phyloP scores from a whole-genome alignment of 2,329 filamentous ascomycete species.

The Trichoderma simmonsii region DNA sequence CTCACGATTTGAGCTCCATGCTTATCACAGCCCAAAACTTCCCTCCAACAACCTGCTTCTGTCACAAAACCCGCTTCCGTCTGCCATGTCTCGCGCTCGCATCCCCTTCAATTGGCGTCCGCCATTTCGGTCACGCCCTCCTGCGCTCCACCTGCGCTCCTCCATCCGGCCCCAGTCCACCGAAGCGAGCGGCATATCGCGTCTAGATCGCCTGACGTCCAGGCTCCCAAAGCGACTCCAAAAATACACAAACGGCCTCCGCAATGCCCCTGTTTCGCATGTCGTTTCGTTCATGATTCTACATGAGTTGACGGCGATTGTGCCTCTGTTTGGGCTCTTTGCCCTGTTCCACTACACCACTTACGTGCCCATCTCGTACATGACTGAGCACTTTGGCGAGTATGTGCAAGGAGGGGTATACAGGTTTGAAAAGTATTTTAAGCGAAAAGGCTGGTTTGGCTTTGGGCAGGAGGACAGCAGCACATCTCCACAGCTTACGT shows the following conservation, averaged over 20 bases:
- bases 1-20: background rate
- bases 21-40: background rate
- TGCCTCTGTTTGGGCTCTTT: constrained; percentile 73
- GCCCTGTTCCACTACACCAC: constrained; percentile 75
- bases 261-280: constrained; percentile 75
- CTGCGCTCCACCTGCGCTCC: constrained; percentile 12
- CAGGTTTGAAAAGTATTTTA: constrained; percentile 74
- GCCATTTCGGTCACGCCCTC: constrained; percentile 19
- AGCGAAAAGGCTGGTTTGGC: constrained; percentile 77
- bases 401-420: constrained; percentile 62
- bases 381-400: constrained; percentile 47
- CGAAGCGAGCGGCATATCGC: constrained; percentile 28
- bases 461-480: constrained; percentile 41
- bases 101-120: constrained; percentile 25
- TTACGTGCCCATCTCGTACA: constrained; percentile 62
- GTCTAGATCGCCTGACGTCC: constrained; percentile 45
- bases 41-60: background rate
- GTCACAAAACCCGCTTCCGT: background rate
- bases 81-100: constrained; percentile 28
- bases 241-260: constrained; percentile 66
- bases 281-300: constrained; percentile 82
- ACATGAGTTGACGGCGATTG: constrained; percentile 85
- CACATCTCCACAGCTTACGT: constrained; percentile 21
- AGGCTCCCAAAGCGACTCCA: constrained; percentile 65
- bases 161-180: constrained; percentile 28